Conservation (phyloP, 345 rosid genomes). For the Orychophragmus violaceus region DNA sequence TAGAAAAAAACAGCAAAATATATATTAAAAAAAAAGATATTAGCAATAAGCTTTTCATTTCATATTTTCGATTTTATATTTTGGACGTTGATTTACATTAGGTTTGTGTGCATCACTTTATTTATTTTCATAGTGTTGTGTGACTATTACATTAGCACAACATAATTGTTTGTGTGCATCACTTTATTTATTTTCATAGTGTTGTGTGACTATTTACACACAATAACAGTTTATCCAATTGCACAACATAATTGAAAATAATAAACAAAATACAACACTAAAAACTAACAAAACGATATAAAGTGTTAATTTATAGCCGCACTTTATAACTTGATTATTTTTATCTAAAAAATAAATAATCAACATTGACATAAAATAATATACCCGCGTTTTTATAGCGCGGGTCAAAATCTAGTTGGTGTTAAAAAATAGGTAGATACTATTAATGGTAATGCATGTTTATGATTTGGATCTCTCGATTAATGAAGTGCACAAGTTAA, state of each 20-base stretch:
- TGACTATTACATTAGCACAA: no score
- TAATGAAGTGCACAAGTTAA: not conserved
- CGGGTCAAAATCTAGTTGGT: not conserved
- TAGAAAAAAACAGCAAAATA: no score
- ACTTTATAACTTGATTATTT: no score
- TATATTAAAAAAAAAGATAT: no score
- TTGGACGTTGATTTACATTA: not conserved
- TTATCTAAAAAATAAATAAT: no score
- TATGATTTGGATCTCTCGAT: slow-evolving; percentile 6
- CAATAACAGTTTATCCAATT: not conserved
- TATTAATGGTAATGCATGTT: slow-evolving; percentile 14
- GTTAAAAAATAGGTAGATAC: not conserved
- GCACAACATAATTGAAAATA: no score
- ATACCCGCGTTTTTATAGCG: not conserved
- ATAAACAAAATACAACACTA: no score
- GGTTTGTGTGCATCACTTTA: not conserved
- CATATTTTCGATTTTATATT: not conserved
- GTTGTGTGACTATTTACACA: not conserved
- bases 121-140: not conserved
- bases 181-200: not conserved
- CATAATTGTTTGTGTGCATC: no score
- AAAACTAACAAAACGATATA: no score
- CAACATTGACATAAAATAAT: no score
- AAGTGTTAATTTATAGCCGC: no score
- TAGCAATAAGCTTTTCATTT: no score